Evolutionary conservation across 805 yeast genomes (phyloP).

Genomic region (Starmerella kuoi): DNA sequence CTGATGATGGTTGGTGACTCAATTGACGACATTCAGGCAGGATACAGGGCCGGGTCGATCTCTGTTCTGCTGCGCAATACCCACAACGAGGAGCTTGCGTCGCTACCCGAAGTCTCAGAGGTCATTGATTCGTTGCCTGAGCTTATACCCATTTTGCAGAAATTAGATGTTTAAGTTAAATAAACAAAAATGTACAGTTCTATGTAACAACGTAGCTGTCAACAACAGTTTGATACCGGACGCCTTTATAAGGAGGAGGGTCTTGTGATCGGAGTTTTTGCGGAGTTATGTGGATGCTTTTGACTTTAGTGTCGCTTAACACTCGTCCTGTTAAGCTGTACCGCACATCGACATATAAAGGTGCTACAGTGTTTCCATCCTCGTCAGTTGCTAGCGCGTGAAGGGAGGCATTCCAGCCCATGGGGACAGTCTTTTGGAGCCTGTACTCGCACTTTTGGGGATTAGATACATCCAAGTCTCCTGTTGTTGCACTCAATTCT

Average conservation of each 20-base stretch:
- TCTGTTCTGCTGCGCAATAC: conserved; percentile 44
- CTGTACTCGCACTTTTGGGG: conserved; percentile 38
- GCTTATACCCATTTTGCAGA: conserved; percentile 16
- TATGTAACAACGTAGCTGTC: conserved; percentile 39
- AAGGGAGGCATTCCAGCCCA: conserved; percentile 57
- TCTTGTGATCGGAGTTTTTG: conserved; percentile 44
- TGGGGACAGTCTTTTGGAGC: conserved; percentile 42
- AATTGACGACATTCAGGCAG: conserved; percentile 54
- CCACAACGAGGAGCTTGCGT: conserved; percentile 37
- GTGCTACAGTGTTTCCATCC: conserved; percentile 19
- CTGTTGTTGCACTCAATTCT: conserved; percentile 56
- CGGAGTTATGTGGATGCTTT: conserved; percentile 29
- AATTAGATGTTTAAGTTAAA: background rate
- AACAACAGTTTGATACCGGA: conserved; percentile 60
- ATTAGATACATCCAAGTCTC: conserved; percentile 49
- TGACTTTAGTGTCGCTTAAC: conserved; percentile 37
- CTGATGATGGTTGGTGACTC: conserved; percentile 67
- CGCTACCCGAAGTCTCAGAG: conserved; percentile 30
- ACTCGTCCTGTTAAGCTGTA: conserved; percentile 51
- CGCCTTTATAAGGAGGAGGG: conserved; percentile 81
- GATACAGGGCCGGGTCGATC: conserved; percentile 48
- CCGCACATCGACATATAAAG: conserved; percentile 19
- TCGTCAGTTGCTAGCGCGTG: conserved; percentile 38
- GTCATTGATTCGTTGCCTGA: conserved; percentile 26
- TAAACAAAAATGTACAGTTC: no score